Percentiles rank a stretch among this genome's conserved stretches.
These are phyloP conservation scores for Talaromyces borbonicus DNA, from an alignment of 495 filamentous ascomycete species.

Conservation along the genomic window DNA sequence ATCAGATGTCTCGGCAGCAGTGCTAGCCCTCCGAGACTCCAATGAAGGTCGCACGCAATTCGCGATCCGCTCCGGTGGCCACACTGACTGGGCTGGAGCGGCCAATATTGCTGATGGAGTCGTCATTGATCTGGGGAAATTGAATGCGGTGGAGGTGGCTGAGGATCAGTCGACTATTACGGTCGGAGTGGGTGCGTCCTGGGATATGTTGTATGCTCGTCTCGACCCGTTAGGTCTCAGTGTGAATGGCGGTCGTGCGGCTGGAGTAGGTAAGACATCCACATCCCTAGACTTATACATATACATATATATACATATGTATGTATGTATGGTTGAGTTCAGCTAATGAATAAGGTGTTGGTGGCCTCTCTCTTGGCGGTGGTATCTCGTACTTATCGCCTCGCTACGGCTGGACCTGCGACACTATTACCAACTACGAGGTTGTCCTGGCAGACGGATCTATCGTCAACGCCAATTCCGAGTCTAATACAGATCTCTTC, in stretches of 20 bases:
- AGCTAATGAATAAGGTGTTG: slow-evolving; percentile 11
- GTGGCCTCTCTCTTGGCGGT: slow-evolving; percentile 14
- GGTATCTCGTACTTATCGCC: slow-evolving; percentile 24
- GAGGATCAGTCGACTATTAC: slow-evolving; percentile 22
- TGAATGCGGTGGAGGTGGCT: slow-evolving; percentile 33
- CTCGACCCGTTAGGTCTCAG: slow-evolving; percentile 37
- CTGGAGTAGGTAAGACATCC: slow-evolving; percentile 37
- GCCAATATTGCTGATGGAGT: slow-evolving; percentile 45
- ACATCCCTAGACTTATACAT: too few relatives aligned
- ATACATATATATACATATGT: slow-evolving; percentile 7
- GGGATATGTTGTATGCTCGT: slow-evolving; percentile 36
- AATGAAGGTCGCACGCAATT: slow-evolving; percentile 11
- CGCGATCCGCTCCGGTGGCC: slow-evolving; percentile 26
- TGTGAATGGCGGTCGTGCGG: slow-evolving; percentile 41
- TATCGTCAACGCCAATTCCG: slow-evolving; percentile 21
- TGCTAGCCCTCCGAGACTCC: background rate
- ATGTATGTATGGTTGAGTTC: slow-evolving; percentile 1
- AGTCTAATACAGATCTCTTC: slow-evolving; percentile 19
- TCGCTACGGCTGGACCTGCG: slow-evolving; percentile 21
- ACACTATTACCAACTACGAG: slow-evolving; percentile 24
- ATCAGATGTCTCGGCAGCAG: slow-evolving; percentile 13
- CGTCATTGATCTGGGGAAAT: slow-evolving; percentile 38
- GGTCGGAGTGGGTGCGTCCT: slow-evolving; percentile 42
- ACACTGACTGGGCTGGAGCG: slow-evolving; percentile 39
- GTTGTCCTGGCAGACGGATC: slow-evolving; percentile 25